Base-by-base conservation (phyloP, 2,329 filamentous ascomycete species). In the Diplodia corticola region DNA sequence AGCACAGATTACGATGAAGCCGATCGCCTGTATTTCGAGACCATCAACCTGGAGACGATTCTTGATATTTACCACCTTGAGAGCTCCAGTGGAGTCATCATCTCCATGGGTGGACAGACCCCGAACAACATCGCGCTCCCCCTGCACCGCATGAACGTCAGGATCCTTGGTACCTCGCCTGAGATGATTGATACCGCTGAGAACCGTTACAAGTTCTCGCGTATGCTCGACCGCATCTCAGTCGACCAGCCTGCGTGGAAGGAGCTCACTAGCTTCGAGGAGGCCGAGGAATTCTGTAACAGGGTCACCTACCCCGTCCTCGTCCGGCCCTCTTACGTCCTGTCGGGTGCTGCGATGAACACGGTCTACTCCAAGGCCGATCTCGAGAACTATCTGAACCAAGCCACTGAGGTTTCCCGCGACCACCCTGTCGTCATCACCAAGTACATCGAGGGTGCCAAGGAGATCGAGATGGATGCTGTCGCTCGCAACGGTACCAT, bases 381-480 rank as follows among this genome's bases (percentile, higher is more conserved):
- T 76, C 83, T 99, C 67, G 91, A 92, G 73, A 89, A 85, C 74
- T 98, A 96, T 79, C 84, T 99, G 51, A 87, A 91, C 70, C 94
- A 98, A 80, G 95, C 95, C 64, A 91, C 87, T 6, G 93, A 96
- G 70, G 95, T 99, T 54, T 98, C 95, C 5, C 89, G 91, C 69
- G 94, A 98, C 69, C 92, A 98, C 78, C 95, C 95, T 0, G 95
- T 99, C 12, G 95, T 99, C 68, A 98, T 99, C 75, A 98, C 94
- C 68, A 99, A 99, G 82, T 99, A 98, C 81, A 98, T 99, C 71
- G 95, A 99, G 83, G 95, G 96, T 71, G 95, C 95, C 70, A 98
- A 99, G 84, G 95, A 99, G 79, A 98, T 99, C 69, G 95, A 99
- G 80, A 98, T 99, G 95, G 95, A 99, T 73, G 95, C 95, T 48